Evolutionary conservation across 202 grass and related monocot species (phyloP), one percentile per base, ranked within the genome.

Genomic region (Bolboschoenoplectus hybrid): DNA sequence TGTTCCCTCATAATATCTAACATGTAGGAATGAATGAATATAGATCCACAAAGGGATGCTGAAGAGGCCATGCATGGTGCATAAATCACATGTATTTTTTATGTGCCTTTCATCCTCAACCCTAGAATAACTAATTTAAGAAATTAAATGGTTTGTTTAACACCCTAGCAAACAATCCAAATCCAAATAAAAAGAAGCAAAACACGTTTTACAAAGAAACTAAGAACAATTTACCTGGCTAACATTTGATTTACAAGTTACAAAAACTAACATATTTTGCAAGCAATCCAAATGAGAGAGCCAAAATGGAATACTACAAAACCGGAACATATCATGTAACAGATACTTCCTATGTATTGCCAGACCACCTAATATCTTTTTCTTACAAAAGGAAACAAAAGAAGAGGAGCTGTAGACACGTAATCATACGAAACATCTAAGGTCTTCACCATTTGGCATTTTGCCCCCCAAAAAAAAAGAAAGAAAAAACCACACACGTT

Each of bases 171-270:
- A 62, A 26, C 65, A 44, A 26, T 26, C 26, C 26, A 53, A 81
- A 20, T 78, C 55, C 67, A 68, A 40, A 14, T 61, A 86, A 51
- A 82, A 39, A 67, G 3, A 67, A 36, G 34, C 20, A 73, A 67
- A 63, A 68, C 84, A 26, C 65, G 45, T 40, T 56, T 49, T 46
- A 76, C 44, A 20, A 76, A 76, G 41, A 76, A 4, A 80, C 11
- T 51, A 88, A 86, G 19, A 16, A 76, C 16, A 63, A 77, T 39
- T 77, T 36, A 55, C 49, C 74, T 39, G 50, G 50, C 74, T 56
- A 10, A 50, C 74, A 39, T 40, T 78, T 56, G 74, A 11, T 78
- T 78, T 78, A 78, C 74, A 78, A 12, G 26, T 57, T 78, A 57
- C 49, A 57, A 78, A 56, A 34, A 38, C 32, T 78, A 57, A 36